phyloP scores from a whole-genome alignment of 306 rosid genomes.

The Quercus rubra region DNA sequence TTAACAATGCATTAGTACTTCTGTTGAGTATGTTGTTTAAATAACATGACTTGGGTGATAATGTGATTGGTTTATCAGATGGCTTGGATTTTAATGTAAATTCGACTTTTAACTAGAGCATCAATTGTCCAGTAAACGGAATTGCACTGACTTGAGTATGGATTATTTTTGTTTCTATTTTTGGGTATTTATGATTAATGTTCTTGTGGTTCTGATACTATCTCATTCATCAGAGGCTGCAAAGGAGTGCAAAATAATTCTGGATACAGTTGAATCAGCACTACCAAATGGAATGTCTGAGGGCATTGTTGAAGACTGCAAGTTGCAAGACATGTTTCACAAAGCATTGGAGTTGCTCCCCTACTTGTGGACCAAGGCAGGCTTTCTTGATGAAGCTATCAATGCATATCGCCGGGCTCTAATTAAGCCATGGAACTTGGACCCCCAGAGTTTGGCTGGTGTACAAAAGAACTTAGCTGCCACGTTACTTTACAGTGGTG shows the following conservation, averaged over 20 bases:
- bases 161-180: not conserved
- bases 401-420: constrained; percentile 62
- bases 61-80: constrained; percentile 6
- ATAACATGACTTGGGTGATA: constrained; percentile 7
- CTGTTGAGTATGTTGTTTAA: constrained; percentile 9
- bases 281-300: constrained; percentile 75
- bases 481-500: constrained; percentile 77
- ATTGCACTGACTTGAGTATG: not conserved
- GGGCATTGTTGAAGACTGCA: constrained; percentile 65
- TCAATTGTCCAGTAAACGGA: constrained; percentile 3
- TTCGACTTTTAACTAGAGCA: constrained; percentile 1
- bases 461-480: constrained; percentile 71
- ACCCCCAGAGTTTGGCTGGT: constrained; percentile 52
- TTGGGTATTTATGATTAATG: constrained; percentile 4
- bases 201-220: constrained; percentile 18
- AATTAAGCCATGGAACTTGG: constrained; percentile 85
- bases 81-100: not conserved
- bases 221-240: constrained; percentile 71
- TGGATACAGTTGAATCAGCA: constrained; percentile 79
- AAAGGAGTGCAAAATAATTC: constrained; percentile 71
- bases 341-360: constrained; percentile 84
- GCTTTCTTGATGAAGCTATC: constrained; percentile 72
- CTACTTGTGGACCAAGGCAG: constrained; percentile 63
- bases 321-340: constrained; percentile 84
- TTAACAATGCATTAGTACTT: not conserved